A percentile compares a stretch with the other conserved stretches of the same genome.
Evolutionary conservation across 257 asterid genomes (phyloP).

Genomic region (Jasminum sambac): DNA sequence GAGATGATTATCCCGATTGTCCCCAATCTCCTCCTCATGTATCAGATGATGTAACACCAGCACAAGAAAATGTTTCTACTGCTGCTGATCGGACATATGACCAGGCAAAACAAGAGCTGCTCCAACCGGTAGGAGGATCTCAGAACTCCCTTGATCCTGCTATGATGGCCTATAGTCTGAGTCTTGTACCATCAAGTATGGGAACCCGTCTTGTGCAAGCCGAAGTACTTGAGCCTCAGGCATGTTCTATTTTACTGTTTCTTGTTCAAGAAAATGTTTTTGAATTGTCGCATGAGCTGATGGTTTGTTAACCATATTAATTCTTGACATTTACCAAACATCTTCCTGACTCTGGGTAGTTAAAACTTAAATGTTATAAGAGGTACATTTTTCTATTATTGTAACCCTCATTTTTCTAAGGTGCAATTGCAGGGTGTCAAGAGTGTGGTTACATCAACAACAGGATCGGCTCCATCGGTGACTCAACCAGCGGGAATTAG

Average conservation of each 20-base stretch:
- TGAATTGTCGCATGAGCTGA: background rate
- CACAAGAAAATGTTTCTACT: slow-evolving; percentile 34
- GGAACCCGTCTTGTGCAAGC: slow-evolving; percentile 38
- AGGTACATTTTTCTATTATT: background rate
- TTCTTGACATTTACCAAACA: slow-evolving; percentile 1
- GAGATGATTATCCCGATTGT: slow-evolving; percentile 31
- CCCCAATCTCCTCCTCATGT: slow-evolving; percentile 29
- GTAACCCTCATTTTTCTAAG: background rate
- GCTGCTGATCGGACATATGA: slow-evolving; percentile 33
- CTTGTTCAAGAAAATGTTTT: slow-evolving; percentile 10
- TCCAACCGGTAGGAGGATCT: slow-evolving; percentile 35
- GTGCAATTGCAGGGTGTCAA: slow-evolving; percentile 40
- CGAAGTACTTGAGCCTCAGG: slow-evolving; percentile 49
- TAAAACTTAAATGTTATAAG: background rate
- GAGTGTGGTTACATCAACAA: slow-evolving; percentile 36
- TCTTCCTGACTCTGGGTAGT: slow-evolving; percentile 6
- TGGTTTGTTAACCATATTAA: background rate
- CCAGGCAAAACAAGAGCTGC: slow-evolving; percentile 38
- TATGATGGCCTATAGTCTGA: slow-evolving; percentile 42
- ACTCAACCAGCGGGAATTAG: slow-evolving; percentile 40
- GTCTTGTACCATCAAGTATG: slow-evolving; percentile 37
- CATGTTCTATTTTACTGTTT: slow-evolving; percentile 16
- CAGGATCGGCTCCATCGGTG: slow-evolving; percentile 35
- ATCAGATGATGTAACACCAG: slow-evolving; percentile 25
- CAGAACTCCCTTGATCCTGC: slow-evolving; percentile 41